Evolutionary conservation across 2,329 filamentous ascomycete genomes (phyloP), one percentile per base, ranked within the genome.

Genomic region (Ceratocystis destructans): DNA sequence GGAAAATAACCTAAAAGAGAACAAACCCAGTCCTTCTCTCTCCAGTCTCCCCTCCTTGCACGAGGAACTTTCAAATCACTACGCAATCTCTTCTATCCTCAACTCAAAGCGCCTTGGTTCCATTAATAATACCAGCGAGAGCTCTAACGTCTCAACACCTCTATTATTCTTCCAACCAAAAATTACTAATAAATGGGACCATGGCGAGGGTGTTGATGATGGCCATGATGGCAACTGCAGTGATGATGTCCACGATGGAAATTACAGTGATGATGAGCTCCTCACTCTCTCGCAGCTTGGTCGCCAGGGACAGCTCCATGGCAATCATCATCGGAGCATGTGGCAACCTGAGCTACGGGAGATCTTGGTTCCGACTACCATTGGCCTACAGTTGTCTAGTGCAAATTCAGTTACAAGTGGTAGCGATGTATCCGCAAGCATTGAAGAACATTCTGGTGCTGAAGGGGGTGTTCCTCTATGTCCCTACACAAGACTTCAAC

Each of bases 321-420:
- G 28, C 2, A 31, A 37, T 12, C 20, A 5, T 8, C 17, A 25
- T 37, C 28, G 15, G 3, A 59, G 17, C 15, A 15, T n/a, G 17
- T 59, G 55, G 55, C 12, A n/a, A n/a, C 28, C 55, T 33, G 55
- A 31, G 5, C 12, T 37, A 17, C 15, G 5, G 33, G 28, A 59
- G 31, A 37, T 20, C 28, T 31, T 59, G 12, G 12, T n/a, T n/a
- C 55, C 55, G 2, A 59, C 55, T 37, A 59, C 25, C 3, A 59
- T 59, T 59, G 55, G 28, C 17, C 55, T 59, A n/a, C 55, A 59
- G 25, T 59, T 59, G 8, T 59, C 55, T 17, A 59, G 55, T 17
- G 7, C 55, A 10, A 37, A 20, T 17, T 59, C 55, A n/a, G 17
- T 59, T 22, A 28, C 55, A n/a, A 31, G 25, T n/a, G 28, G 28